A percentile compares a stretch with the other conserved stretches of the same genome.
Conservation (phyloP, 2,329 filamentous ascomycete species). For the Arthrobotrys musiformis region DNA sequence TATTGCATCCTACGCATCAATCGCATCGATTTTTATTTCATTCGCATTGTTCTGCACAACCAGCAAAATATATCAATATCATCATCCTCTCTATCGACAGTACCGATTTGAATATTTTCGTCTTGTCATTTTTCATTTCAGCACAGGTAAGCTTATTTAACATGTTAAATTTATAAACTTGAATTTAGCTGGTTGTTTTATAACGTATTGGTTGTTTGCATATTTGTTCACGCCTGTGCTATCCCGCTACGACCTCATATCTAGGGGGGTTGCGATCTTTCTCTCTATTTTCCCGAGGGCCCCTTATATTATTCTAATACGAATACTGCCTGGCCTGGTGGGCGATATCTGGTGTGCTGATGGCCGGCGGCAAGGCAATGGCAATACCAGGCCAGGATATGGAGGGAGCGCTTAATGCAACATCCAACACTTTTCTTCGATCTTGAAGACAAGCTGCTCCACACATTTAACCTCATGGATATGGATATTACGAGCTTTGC, state of each 20-base stretch:
- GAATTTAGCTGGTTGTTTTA: too few relatives aligned
- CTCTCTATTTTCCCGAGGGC: background rate
- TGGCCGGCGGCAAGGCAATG: background rate
- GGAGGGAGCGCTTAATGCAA: constrained; percentile 47
- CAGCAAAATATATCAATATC: background rate
- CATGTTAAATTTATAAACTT: too few relatives aligned
- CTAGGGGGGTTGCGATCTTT: background rate
- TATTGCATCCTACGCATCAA: constrained; percentile 4
- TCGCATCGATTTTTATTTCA: constrained; percentile 11
- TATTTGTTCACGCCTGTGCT: too few relatives aligned
- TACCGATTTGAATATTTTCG: background rate
- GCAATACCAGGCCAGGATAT: background rate
- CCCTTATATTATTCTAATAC: background rate
- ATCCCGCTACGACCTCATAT: too few relatives aligned
- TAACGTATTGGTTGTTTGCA: too few relatives aligned
- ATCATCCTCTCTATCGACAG: background rate
- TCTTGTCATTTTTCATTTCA: background rate
- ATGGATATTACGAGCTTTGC: background rate
- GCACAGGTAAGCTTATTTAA: constrained; percentile 17
- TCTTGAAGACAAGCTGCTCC: too few relatives aligned
- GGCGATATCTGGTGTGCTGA: background rate
- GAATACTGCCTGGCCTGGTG: background rate
- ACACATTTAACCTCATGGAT: background rate
- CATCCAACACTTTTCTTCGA: constrained; percentile 19
- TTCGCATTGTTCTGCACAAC: background rate